A percentile compares a stretch with the other conserved stretches of the same genome.
phyloP scores from a whole-genome alignment of 371 early-diverging fungal genomes.

The Catenaria anguillulae region DNA sequence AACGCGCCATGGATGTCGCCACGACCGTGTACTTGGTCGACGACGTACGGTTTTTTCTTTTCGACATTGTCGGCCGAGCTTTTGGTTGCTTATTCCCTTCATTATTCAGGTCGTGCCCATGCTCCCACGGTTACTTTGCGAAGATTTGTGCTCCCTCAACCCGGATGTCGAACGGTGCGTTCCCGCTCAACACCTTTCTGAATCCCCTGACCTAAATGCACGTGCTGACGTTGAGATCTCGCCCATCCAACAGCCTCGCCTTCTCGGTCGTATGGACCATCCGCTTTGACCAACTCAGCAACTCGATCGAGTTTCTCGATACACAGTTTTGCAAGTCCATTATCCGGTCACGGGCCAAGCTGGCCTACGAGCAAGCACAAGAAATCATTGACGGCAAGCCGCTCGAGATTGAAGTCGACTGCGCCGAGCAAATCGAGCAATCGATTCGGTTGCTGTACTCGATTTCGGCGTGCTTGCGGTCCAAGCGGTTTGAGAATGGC shows the following conservation, averaged over 20 bases:
- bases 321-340: conserved; percentile 9
- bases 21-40: conserved; percentile 80
- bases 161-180: conserved; percentile 58
- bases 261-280: no score
- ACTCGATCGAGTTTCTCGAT: no score
- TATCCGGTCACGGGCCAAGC: conserved; percentile 39
- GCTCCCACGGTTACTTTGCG: conserved; percentile 80
- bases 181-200: no score
- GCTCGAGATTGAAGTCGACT: conserved; percentile 16
- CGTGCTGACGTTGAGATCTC: no score
- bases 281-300: no score
- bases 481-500: conserved; percentile 66
- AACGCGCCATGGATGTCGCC: conserved; percentile 76
- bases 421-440: conserved; percentile 34
- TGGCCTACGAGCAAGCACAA: conserved; percentile 88
- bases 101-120: conserved; percentile 89
- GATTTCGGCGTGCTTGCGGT: conserved; percentile 51
- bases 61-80: no score
- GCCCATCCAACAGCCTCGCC: no score
- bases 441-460: conserved; percentile 25
- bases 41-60: no score
- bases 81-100: no score
- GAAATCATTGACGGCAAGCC: conserved; percentile 51
- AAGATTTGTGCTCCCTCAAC: conserved; percentile 72
- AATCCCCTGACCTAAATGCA: no score